These are phyloP conservation scores for Pelargonium australe DNA, from an alignment of 441 rosid species.

Conservation along the genomic window DNA sequence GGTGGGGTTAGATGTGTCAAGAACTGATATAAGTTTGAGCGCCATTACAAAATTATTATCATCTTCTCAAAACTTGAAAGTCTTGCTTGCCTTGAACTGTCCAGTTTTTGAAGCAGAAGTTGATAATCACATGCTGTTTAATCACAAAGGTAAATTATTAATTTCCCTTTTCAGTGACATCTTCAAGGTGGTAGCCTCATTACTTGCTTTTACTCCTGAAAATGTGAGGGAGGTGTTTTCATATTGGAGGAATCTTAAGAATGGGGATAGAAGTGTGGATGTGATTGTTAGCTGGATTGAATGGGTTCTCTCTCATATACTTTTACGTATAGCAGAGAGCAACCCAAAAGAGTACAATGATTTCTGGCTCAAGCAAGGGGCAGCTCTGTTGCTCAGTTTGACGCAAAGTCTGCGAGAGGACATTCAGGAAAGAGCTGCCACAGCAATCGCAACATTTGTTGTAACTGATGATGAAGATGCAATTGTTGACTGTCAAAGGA, in stretches of 20 bases:
- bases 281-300: constrained; percentile 80
- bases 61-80: constrained; percentile 67
- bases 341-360: constrained; percentile 70
- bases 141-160: constrained; percentile 60
- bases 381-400: constrained; percentile 61
- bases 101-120: constrained; percentile 55
- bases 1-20: constrained; percentile 82
- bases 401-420: constrained; percentile 91
- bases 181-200: constrained; percentile 53
- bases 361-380: constrained; percentile 97
- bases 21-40: constrained; percentile 66
- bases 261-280: constrained; percentile 38
- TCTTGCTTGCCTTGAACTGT: constrained; percentile 83
- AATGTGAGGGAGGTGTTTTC: constrained; percentile 46
- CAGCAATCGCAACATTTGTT: constrained; percentile 87
- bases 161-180: constrained; percentile 54
- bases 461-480: constrained; percentile 93
- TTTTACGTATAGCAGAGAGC: constrained; percentile 73
- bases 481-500: constrained; percentile 83
- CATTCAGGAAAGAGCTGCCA: constrained; percentile 90
- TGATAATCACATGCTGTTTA: constrained; percentile 8
- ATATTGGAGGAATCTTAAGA: constrained; percentile 54
- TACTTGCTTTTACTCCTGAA: constrained; percentile 53
- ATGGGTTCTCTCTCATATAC: constrained; percentile 81
- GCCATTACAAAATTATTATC: constrained; percentile 64